phyloP scores from a whole-genome alignment of 2,329 filamentous ascomycete genomes.

The Pseudocercospora crystallina region DNA sequence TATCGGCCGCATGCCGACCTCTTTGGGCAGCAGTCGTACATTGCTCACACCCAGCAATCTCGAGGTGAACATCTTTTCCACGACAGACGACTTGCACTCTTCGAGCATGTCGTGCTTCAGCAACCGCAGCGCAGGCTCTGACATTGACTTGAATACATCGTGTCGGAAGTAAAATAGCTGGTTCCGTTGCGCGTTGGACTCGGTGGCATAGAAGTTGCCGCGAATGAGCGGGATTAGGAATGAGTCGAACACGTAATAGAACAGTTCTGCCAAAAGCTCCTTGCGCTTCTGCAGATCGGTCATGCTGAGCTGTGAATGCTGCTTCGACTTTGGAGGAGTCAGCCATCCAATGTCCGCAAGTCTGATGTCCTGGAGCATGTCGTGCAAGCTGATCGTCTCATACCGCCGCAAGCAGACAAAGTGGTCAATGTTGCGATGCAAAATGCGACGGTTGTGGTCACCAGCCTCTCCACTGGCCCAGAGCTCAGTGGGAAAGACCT shows the following conservation, averaged over 20 bases:
- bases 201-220: constrained; percentile 90
- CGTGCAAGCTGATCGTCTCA: constrained; percentile 77
- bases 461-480: constrained; percentile 64
- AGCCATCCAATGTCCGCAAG: constrained; percentile 62
- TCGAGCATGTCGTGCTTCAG: constrained; percentile 77
- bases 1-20: constrained; percentile 73
- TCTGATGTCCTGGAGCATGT: constrained; percentile 72
- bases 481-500: constrained; percentile 71
- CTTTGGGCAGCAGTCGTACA: constrained; percentile 80
- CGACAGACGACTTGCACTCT: constrained; percentile 63
- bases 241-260: constrained; percentile 94
- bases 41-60: constrained; percentile 73
- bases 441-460: constrained; percentile 58
- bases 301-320: constrained; percentile 59
- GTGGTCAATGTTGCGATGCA: constrained; percentile 70
- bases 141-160: constrained; percentile 79
- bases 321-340: constrained; percentile 49
- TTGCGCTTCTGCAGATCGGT: constrained; percentile 73
- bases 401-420: constrained; percentile 79
- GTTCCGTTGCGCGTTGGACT: constrained; percentile 77
- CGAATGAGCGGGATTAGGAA: constrained; percentile 82
- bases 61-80: constrained; percentile 58
- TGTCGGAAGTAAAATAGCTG: constrained; percentile 91
- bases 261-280: constrained; percentile 78
- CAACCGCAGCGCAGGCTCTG: constrained; percentile 67